Conservation (phyloP, 768 basidiomycete genomes). For the Collybiopsis confluens region DNA sequence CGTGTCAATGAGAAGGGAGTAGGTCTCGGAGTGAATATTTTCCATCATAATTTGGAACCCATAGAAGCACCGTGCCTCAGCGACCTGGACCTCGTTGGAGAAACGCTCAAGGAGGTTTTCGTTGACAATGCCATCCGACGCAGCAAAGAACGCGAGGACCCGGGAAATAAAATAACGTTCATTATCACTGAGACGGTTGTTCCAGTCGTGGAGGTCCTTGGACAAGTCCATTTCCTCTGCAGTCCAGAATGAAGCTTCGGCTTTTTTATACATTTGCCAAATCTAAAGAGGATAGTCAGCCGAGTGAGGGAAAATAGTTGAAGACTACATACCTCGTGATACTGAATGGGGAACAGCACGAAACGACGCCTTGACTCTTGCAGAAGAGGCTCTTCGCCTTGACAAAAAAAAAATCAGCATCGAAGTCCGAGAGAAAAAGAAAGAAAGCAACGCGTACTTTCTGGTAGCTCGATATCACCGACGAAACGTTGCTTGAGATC, state of each 20-base stretch:
- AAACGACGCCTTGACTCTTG: conserved; percentile 60
- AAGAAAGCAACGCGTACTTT: conserved; percentile 31
- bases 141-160: conserved; percentile 69
- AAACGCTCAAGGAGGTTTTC: conserved; percentile 69
- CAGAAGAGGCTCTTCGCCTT: conserved; percentile 56
- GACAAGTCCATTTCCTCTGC: conserved; percentile 61
- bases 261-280: conserved; percentile 68
- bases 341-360: conserved; percentile 74
- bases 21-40: conserved; percentile 64
- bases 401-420: neutral
- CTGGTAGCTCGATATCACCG: conserved; percentile 64
- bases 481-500: conserved; percentile 50
- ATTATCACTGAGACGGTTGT: conserved; percentile 46
- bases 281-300: conserved; percentile 32
- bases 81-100: conserved; percentile 58
- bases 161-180: conserved; percentile 63
- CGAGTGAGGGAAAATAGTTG: neutral
- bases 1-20: conserved; percentile 8
- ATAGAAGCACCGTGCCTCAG: conserved; percentile 68
- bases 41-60: conserved; percentile 77
- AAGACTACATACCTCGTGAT: conserved; percentile 33
- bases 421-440: neutral
- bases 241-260: conserved; percentile 63
- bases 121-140: conserved; percentile 66
- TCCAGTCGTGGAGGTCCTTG: conserved; percentile 60